phyloP scores from a whole-genome alignment of 73 alveolate genomes.

The Diophrys sp. region DNA sequence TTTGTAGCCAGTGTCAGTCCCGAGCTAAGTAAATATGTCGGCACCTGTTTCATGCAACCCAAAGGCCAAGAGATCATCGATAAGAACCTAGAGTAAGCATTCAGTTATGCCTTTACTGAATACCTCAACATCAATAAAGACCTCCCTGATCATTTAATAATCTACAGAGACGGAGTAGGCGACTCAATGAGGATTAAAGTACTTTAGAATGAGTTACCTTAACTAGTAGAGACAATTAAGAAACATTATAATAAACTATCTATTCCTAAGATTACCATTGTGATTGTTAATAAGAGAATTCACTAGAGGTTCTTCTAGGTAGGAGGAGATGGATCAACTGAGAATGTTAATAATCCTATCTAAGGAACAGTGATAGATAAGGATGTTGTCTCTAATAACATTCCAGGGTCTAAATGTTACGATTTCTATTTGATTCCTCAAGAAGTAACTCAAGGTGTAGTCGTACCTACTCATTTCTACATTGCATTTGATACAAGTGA shows the following conservation, averaged over 20 bases:
- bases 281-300: slow-evolving; percentile 83
- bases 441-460: slow-evolving; percentile 77
- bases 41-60: slow-evolving; percentile 31
- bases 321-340: slow-evolving; percentile 7
- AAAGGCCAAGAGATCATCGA: slow-evolving; percentile 39
- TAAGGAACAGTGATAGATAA: slow-evolving; percentile 70
- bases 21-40: slow-evolving; percentile 45
- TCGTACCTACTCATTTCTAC: slow-evolving; percentile 85
- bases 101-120: slow-evolving; percentile 23
- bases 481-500: slow-evolving; percentile 56
- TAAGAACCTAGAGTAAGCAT: slow-evolving; percentile 24
- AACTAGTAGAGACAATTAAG: slow-evolving; percentile 38
- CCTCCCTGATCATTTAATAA: slow-evolving; percentile 63
- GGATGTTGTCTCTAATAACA: slow-evolving; percentile 50
- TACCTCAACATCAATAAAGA: slow-evolving; percentile 40
- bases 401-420: slow-evolving; percentile 38
- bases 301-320: slow-evolving; percentile 74
- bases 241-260: not conserved
- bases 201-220: slow-evolving; percentile 60
- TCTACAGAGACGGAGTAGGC: slow-evolving; percentile 85
- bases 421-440: slow-evolving; percentile 86
- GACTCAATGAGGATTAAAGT: slow-evolving; percentile 57
- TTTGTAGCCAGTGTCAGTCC: slow-evolving; percentile 67
- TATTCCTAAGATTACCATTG: slow-evolving; percentile 58
- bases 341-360: slow-evolving; percentile 36